Percentiles rank a stretch among this genome's conserved stretches.
Evolutionary conservation across 1,139 yeast species (phyloP).

Genomic region (Geotrichum fermentans): DNA sequence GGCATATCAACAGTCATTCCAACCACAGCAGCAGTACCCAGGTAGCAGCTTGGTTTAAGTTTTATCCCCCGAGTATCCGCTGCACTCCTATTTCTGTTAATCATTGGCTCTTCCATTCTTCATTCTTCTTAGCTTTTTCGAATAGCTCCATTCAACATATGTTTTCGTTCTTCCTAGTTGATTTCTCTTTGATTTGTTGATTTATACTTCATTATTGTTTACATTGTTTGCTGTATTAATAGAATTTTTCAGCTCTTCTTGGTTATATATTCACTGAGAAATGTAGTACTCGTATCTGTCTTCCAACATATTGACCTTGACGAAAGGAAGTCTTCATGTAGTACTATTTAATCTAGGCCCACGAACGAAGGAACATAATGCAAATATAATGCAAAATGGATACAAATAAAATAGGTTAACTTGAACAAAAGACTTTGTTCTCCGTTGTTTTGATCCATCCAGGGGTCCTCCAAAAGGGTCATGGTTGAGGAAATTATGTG

Average conservation of each 20-base stretch:
- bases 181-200: no score
- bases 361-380: background rate
- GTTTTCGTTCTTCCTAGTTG: background rate
- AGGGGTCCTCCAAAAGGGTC: no score
- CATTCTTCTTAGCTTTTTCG: background rate
- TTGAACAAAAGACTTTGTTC: no score
- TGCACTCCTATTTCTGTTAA: no score
- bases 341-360: background rate
- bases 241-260: no score
- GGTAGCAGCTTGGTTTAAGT: background rate
- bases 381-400: no score
- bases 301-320: slow-evolving; percentile 5
- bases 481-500: no score
- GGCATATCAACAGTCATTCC: slow-evolving; percentile 27
- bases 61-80: background rate
- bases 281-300: slow-evolving; percentile 12
- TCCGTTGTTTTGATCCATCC: no score
- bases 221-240: no score
- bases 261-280: background rate
- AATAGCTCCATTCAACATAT: background rate
- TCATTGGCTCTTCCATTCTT: background rate
- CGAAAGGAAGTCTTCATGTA: slow-evolving; percentile 13
- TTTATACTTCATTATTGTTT: no score
- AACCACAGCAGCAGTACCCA: slow-evolving; percentile 23
- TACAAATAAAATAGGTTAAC: no score